Percentiles rank a stretch among this genome's conserved stretches.
Conservation (phyloP, 169 alveolate genomes). For the Cryptosporidium andersoni region DNA sequence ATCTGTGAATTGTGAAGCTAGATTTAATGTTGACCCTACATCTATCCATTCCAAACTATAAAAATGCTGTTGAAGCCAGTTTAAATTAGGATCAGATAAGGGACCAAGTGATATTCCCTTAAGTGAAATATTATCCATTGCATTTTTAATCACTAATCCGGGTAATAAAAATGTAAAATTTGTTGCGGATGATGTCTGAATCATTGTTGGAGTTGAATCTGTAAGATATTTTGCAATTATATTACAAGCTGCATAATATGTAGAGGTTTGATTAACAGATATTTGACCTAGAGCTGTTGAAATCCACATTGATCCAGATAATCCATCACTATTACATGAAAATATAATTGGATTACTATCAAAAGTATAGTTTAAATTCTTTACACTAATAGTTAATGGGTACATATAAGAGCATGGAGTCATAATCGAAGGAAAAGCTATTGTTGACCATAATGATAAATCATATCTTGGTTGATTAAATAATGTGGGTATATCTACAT, state of each 20-base stretch:
- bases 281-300: conserved; percentile 68
- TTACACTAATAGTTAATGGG: conserved; percentile 51
- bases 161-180: conserved; percentile 56
- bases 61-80: conserved; percentile 66
- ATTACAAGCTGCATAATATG: conserved; percentile 52
- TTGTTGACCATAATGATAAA: conserved; percentile 59
- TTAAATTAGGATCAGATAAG: conserved; percentile 31
- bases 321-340: conserved; percentile 52
- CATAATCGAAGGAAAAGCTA: conserved; percentile 42
- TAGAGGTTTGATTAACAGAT: conserved; percentile 66
- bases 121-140: conserved; percentile 13
- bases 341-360: conserved; percentile 46
- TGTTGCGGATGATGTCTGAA: conserved; percentile 59
- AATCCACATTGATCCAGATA: conserved; percentile 65
- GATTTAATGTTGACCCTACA: conserved; percentile 25
- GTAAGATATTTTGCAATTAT: conserved; percentile 38
- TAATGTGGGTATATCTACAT: neutral
- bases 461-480: conserved; percentile 56
- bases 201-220: conserved; percentile 33
- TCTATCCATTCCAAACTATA: conserved; percentile 54
- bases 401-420: conserved; percentile 71
- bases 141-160: conserved; percentile 17
- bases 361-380: conserved; percentile 39
- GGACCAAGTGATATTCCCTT: conserved; percentile 20
- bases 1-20: conserved; percentile 55